Evolutionary conservation across 805 yeast species (phyloP), one percentile per base, ranked within the genome.

Genomic region (Suhomyces sp.): DNA sequence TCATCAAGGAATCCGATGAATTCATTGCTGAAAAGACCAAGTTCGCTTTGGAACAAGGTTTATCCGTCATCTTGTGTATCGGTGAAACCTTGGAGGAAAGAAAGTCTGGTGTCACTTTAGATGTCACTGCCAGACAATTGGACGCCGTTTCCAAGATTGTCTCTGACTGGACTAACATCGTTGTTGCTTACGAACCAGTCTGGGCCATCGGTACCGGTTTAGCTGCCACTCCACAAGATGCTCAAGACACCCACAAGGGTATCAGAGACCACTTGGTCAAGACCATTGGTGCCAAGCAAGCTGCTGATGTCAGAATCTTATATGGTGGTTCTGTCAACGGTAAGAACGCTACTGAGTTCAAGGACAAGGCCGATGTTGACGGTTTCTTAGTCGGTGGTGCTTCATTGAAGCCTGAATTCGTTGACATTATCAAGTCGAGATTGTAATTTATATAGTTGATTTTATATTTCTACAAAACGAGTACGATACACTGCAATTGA

Each of bases 351-450:
- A 65, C 73, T 40, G 79, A 91, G 49, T 90, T 93, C 81, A 87
- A 81, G 74, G 93, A 81, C 72, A 88, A 88, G 79, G 71, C 72
- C 17, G 96, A 93, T 60, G 95, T 93, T 47, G 98, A 93, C 62
- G 98, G 98, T 36, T 93, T 90, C 91, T 80, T 93, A 59, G 98
- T 93, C 55, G 98, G 98, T 61, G 98, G 98, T 74, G 98, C 98
- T 60, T 87, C 95, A 30, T 80, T 93, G 69, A 93, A 93, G 79
- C 96, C 98, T 50, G 98, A 93, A 75, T 93, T 93, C 61, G 80
- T 87, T 60, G 93, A 88, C 71, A 93, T 93, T 63, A 76, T 93
- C 79, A 91, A 85, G 75, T 85, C 95, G 36, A 83, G 95, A 83
- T 70, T 73, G 63, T 86, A 79, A 63, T 31, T 46, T 19, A 19